phyloP scores from a whole-genome alignment of 768 basidiomycete genomes.

The Mycena galericulata region DNA sequence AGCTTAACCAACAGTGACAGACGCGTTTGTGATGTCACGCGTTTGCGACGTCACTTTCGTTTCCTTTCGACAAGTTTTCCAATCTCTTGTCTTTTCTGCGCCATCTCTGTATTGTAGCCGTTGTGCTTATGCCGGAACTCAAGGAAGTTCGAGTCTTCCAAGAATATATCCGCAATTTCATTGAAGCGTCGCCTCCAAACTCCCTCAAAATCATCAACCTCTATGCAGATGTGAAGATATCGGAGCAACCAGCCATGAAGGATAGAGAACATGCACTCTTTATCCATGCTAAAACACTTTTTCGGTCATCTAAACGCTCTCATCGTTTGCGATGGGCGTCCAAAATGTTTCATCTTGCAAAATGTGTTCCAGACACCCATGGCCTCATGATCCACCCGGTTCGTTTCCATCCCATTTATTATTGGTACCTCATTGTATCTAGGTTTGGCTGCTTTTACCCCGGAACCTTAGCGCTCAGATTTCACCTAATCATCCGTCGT shows the following conservation, averaged over 20 bases:
- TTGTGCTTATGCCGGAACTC: no score
- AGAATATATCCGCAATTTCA: not conserved
- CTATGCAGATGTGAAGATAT: not conserved
- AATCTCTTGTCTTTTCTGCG: no score
- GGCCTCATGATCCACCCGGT: not conserved
- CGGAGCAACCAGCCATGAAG: not conserved
- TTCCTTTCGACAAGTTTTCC: no score
- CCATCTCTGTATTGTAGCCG: no score
- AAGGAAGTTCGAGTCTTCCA: not conserved
- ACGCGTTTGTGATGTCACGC: no score
- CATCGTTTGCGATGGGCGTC: not conserved
- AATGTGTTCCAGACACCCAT: not conserved
- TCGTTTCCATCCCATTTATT: not conserved
- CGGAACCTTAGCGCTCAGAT: no score
- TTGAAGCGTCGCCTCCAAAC: not conserved
- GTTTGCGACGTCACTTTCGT: no score
- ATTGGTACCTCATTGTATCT: not conserved
- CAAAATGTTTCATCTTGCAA: not conserved
- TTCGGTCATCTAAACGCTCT: not conserved
- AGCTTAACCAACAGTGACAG: no score
- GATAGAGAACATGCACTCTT: not conserved
- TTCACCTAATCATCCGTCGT: no score
- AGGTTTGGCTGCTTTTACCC: no score
- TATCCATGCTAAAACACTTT: not conserved
- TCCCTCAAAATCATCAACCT: not conserved